Evolutionary conservation across 2,329 filamentous ascomycete genomes (phyloP).

Genomic region (Nothophaeocryptopus gaeumannii): DNA sequence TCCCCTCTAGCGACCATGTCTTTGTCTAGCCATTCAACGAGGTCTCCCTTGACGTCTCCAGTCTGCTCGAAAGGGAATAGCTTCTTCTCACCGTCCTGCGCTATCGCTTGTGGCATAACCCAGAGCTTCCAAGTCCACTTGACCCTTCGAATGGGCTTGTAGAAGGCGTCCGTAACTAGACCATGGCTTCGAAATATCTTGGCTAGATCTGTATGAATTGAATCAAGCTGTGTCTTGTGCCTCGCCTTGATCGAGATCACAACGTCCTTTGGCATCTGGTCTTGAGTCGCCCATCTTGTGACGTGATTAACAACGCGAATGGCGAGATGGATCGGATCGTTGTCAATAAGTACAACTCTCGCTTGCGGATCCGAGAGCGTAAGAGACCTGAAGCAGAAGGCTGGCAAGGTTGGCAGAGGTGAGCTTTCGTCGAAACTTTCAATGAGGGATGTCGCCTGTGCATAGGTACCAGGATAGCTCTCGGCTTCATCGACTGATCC

Average conservation of each 20-base stretch:
- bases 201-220: neutral
- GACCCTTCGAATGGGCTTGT: neutral
- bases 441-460: neutral
- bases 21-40: conserved; percentile 1
- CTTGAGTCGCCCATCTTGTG: neutral
- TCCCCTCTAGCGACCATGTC: neutral
- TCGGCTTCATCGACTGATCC: neutral
- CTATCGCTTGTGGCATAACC: conserved; percentile 4
- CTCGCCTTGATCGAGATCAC: conserved; percentile 3
- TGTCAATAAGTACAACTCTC: neutral
- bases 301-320: conserved; percentile 2
- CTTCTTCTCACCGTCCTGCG: neutral
- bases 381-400: conserved; percentile 4
- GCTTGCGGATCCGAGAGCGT: neutral
- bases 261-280: neutral
- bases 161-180: neutral
- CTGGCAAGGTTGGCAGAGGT: neutral
- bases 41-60: neutral
- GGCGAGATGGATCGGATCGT: conserved; percentile 2
- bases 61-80: neutral
- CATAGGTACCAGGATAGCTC: neutral
- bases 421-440: neutral
- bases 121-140: neutral
- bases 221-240: neutral
- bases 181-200: neutral